Percentiles rank a stretch among this genome's conserved stretches.
phyloP scores from a whole-genome alignment of 805 yeast genomes.

The Geotrichum ghanense region DNA sequence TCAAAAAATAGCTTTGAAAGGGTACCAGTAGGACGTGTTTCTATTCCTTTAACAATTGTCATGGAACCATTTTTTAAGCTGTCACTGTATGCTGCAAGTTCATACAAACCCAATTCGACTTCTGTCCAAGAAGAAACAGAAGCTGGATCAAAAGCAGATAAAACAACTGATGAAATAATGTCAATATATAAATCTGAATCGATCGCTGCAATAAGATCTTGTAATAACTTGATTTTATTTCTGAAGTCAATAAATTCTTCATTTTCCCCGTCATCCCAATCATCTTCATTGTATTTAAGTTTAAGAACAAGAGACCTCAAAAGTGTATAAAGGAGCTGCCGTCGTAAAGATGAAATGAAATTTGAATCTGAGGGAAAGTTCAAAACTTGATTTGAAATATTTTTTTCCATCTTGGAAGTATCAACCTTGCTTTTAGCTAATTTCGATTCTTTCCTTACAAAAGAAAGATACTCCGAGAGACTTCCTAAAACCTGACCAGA shows the following conservation, averaged over 20 bases:
- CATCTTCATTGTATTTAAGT: conserved; percentile 72
- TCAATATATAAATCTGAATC: conserved; percentile 52
- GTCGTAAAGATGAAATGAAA: conserved; percentile 27
- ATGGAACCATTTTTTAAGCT: conserved; percentile 68
- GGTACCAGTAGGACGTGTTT: conserved; percentile 51
- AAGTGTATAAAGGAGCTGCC: conserved; percentile 48
- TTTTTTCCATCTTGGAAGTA: conserved; percentile 26
- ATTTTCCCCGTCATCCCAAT: conserved; percentile 62
- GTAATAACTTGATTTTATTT: conserved; percentile 59
- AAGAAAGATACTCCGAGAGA: conserved; percentile 58
- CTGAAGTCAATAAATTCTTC: conserved; percentile 77
- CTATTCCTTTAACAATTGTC: conserved; percentile 48
- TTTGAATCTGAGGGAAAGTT: conserved; percentile 20
- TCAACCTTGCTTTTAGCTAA: conserved; percentile 31
- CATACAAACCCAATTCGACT: conserved; percentile 77
- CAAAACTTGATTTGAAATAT: conserved; percentile 14
- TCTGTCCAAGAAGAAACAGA: conserved; percentile 50
- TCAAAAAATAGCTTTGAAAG: conserved; percentile 47
- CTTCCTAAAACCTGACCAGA: conserved; percentile 75
- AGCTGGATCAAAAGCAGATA: conserved; percentile 32
- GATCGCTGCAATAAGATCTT: conserved; percentile 64
- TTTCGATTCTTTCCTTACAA: conserved; percentile 45
- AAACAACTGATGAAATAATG: conserved; percentile 48
- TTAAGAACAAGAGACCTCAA: conserved; percentile 63
- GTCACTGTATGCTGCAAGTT: conserved; percentile 70